Percentiles rank a stretch among this genome's conserved stretches.
Evolutionary conservation across 2,329 filamentous ascomycete genomes (phyloP).

Genomic region (Fonsecaea multimorphosa): DNA sequence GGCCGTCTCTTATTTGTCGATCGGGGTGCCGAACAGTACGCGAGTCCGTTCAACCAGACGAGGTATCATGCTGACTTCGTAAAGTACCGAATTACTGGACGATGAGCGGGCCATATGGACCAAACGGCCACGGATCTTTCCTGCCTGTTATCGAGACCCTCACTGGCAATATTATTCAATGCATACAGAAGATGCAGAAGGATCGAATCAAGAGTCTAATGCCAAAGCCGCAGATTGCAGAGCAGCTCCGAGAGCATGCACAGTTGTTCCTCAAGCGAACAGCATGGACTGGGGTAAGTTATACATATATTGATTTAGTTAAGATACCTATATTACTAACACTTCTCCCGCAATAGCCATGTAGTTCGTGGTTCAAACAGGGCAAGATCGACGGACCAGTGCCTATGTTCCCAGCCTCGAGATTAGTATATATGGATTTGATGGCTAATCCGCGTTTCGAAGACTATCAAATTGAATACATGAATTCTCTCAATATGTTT

Average conservation of each 20-base stretch:
- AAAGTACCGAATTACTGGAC: conserved; percentile 41
- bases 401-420: conserved; percentile 48
- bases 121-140: conserved; percentile 39
- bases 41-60: neutral
- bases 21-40: conserved; percentile 8
- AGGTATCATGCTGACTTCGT: neutral
- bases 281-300: conserved; percentile 17
- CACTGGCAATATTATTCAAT: conserved; percentile 11
- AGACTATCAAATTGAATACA: conserved; percentile 46
- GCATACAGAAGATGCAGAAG: conserved; percentile 28
- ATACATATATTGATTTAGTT: no score
- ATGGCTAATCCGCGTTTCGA: conserved; percentile 47
- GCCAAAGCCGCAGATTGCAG: conserved; percentile 36
- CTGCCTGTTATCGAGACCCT: conserved; percentile 21
- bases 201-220: conserved; percentile 24
- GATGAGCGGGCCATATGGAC: conserved; percentile 42
- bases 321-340: no score
- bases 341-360: neutral
- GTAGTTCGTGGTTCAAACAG: conserved; percentile 32
- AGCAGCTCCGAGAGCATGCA: conserved; percentile 48
- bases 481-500: conserved; percentile 46
- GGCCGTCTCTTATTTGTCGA: neutral
- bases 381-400: conserved; percentile 39
- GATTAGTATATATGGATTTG: conserved; percentile 49
- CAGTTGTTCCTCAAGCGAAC: conserved; percentile 47